Evolutionary conservation across 148 eudicot species (phyloP).

Genomic region (Persicaria tinctoria): DNA sequence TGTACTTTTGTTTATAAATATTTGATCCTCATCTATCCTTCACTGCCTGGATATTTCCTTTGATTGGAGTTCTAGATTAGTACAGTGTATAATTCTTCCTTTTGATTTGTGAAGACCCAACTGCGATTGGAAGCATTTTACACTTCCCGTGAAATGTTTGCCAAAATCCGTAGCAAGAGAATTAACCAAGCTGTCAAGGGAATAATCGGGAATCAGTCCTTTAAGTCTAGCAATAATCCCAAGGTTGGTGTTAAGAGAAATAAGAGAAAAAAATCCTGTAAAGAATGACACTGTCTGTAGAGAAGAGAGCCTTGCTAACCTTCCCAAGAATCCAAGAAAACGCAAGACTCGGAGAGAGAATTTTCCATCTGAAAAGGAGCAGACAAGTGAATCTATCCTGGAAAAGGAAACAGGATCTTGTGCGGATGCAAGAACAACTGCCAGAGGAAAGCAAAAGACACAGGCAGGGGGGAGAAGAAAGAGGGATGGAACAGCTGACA

Average conservation of each 20-base stretch:
- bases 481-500: slow-evolving; percentile 24
- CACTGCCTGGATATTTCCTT: not conserved
- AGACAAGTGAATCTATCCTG: slow-evolving; percentile 4
- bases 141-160: slow-evolving; percentile 90
- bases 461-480: slow-evolving; percentile 25
- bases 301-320: slow-evolving; percentile 20
- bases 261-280: slow-evolving; percentile 8
- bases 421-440: slow-evolving; percentile 29
- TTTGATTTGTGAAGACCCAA: slow-evolving; percentile 60
- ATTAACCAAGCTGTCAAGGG: slow-evolving; percentile 75
- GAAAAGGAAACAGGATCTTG: slow-evolving; percentile 20
- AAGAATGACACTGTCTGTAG: slow-evolving; percentile 14
- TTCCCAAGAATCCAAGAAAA: slow-evolving; percentile 27
- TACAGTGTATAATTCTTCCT: slow-evolving; percentile 8
- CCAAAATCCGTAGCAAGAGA: slow-evolving; percentile 94
- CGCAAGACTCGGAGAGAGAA: slow-evolving; percentile 19
- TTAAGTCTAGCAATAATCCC: slow-evolving; percentile 26
- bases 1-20: not conserved
- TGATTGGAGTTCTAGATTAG: not conserved
- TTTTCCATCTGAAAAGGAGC: slow-evolving; percentile 23
- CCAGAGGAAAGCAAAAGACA: slow-evolving; percentile 24
- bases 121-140: slow-evolving; percentile 94
- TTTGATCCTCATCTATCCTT: not conserved
- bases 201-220: slow-evolving; percentile 42
- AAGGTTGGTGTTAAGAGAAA: slow-evolving; percentile 19